phyloP scores from a whole-genome alignment of 139 green algal genomes.

The Chlorella sp. region DNA sequence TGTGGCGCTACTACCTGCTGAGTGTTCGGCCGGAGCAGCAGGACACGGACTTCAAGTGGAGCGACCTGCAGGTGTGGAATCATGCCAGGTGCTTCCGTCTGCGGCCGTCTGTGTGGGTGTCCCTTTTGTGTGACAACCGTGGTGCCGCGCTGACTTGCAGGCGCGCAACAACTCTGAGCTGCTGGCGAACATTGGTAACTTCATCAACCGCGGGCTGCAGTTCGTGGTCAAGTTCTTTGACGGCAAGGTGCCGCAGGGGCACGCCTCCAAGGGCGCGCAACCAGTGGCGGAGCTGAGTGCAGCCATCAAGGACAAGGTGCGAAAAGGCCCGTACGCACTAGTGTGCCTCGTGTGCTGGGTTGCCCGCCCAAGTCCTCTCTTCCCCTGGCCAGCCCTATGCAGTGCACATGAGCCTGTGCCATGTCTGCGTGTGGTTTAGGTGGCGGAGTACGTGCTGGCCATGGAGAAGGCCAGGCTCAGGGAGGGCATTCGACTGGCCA shows the following conservation, averaged over 20 bases:
- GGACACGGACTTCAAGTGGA: slow-evolving; percentile 90
- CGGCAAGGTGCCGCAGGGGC: slow-evolving; percentile 27
- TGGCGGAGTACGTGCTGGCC: slow-evolving; percentile 66
- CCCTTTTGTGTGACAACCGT: too few species aligned
- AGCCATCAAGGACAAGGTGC: slow-evolving; percentile 42
- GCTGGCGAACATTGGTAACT: slow-evolving; percentile 91
- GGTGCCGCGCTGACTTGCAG: too few species aligned
- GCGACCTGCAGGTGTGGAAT: slow-evolving; percentile 78
- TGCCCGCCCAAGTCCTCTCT: too few species aligned
- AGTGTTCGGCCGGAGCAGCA: slow-evolving; percentile 44
- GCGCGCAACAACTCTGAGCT: slow-evolving; percentile 87
- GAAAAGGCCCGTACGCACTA: neutral
- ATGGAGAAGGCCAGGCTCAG: slow-evolving; percentile 74
- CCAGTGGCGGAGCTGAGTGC: slow-evolving; percentile 46
- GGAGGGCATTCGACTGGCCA: slow-evolving; percentile 58
- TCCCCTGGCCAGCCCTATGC: too few species aligned
- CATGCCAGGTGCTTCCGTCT: too few species aligned
- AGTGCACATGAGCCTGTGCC: too few species aligned
- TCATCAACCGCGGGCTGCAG: slow-evolving; percentile 58
- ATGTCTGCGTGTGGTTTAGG: slow-evolving; percentile 26
- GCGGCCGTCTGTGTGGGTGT: too few species aligned
- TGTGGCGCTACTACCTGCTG: slow-evolving; percentile 97
- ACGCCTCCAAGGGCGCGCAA: slow-evolving; percentile 23
- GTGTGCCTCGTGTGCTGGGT: too few species aligned
- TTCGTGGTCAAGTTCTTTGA: slow-evolving; percentile 70